Base-by-base conservation (phyloP, 768 basidiomycete genomes). In the Lactifluus piperatus region DNA sequence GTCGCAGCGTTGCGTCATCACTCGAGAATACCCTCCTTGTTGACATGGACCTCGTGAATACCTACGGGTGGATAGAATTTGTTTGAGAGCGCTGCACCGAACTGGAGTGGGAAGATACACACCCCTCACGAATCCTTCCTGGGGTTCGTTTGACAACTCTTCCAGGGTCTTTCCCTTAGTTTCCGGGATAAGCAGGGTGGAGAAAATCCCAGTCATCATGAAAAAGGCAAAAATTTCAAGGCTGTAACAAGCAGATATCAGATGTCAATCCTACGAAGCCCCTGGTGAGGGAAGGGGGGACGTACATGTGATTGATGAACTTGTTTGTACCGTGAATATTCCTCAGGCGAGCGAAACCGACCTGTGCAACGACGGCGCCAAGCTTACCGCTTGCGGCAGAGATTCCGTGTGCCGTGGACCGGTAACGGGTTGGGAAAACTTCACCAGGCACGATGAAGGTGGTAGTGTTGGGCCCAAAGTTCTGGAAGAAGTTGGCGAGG, bases 401-500 rank as follows among this genome's bases (percentile, higher is more conserved):
- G 65, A 93, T 87, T 71, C 91, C 91, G 66, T 91, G 87, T 11
- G 80, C 86, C 5, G 89, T 91, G 6, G 88, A 89, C 62, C 91
- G 83, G 71, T 92, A 91, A 48, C 91, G 87, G 1, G 91, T 94
- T 1, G 91, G 91, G 81, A 91, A 93, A 26, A 76, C 79, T 69
- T 94, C 91, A 63, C 87, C 88, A 0, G 91, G 89, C 4, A 91
- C 74, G 55, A 91, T 64, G 70, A 93, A 92, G 0, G 89, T 91
- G 0, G 88, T 91, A 0, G 79, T 80, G 65, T 91, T 89, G 10
- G 85, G 87, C 2, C 88, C 90, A 62, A 91, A 92, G 73, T 92
- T 92, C 75, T 89, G 86, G 85, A 91, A 90, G 75, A 91, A 91
- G 69, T 88, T 86, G 66, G 88, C 80, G n/a, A 93, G 75, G 69